phyloP scores from a whole-genome alignment of 257 asterid genomes.

The Mentha longifolia region DNA sequence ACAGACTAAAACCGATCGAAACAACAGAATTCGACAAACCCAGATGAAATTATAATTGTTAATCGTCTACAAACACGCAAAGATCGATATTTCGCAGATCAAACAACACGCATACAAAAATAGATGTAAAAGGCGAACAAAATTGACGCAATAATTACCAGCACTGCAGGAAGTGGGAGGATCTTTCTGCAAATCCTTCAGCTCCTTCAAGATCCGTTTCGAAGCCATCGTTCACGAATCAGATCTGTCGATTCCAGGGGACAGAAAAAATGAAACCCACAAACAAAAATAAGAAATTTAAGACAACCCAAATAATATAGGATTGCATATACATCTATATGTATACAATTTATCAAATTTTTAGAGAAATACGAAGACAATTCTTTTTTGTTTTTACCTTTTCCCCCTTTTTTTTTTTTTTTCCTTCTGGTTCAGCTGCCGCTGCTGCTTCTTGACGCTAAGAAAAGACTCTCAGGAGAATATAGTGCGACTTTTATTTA shows the following conservation, averaged over 20 bases:
- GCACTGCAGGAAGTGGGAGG: conserved; percentile 67
- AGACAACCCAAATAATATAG: not conserved
- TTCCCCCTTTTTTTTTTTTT: conserved; percentile 15
- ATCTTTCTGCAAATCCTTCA: conserved; percentile 63
- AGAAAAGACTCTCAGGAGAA: conserved; percentile 31
- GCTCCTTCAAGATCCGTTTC: conserved; percentile 66
- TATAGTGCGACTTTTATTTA: conserved; percentile 31
- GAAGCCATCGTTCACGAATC: conserved; percentile 55
- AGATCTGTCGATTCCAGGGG: conserved; percentile 42
- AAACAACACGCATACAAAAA: conserved; percentile 12
- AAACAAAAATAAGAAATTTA: not conserved
- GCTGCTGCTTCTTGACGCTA: conserved; percentile 48
- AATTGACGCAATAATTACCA: conserved; percentile 29
- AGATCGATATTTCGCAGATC: conserved; percentile 38
- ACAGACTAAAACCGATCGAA: conserved; percentile 9
- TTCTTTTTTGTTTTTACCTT: not conserved
- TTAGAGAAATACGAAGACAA: not conserved
- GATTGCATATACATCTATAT: not conserved
- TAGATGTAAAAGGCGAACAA: not conserved
- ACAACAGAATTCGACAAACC: conserved; percentile 28
- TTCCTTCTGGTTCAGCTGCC: conserved; percentile 44
- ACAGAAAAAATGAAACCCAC: conserved; percentile 17
- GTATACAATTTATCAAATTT: conserved; percentile 12
- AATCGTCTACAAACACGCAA: conserved; percentile 5
- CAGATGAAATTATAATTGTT: conserved; percentile 10